Conservation (phyloP, 1,284 basidiomycete genomes). For the Puccinia hordei region DNA sequence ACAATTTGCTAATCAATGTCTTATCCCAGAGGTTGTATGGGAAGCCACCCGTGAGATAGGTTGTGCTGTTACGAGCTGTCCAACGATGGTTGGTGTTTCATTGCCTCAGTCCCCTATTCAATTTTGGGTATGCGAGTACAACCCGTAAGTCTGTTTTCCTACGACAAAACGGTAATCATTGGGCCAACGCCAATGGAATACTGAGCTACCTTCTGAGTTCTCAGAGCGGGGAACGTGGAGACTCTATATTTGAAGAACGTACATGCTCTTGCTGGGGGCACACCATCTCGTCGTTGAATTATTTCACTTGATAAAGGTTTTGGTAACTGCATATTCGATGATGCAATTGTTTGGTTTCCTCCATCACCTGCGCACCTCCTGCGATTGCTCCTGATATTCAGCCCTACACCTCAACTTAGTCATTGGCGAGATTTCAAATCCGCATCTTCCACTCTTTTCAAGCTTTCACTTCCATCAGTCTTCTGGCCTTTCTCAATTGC, state of each 20-base stretch:
- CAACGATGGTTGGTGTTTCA: slow-evolving; percentile 15
- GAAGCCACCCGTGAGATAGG: slow-evolving; percentile 21
- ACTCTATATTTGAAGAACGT: slow-evolving; percentile 31
- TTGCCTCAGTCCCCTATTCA: slow-evolving; percentile 50
- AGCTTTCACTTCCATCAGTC: not conserved
- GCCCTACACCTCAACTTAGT: not conserved
- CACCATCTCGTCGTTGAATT: not conserved
- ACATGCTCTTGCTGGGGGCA: slow-evolving; percentile 15
- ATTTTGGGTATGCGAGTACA: slow-evolving; percentile 50
- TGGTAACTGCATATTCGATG: not conserved
- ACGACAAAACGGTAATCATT: not conserved
- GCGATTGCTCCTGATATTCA: not conserved
- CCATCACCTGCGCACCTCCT: not conserved
- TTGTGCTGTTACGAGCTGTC: slow-evolving; percentile 40
- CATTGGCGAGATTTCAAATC: not conserved
- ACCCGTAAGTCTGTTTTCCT: slow-evolving; percentile 31
- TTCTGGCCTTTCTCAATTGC: not conserved
- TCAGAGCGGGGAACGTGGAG: slow-evolving; percentile 19
- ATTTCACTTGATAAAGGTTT: not conserved
- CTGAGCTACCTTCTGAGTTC: not conserved
- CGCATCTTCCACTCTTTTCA: not conserved
- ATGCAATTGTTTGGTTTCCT: not conserved
- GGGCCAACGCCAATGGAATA: not conserved
- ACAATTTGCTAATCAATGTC: not conserved
- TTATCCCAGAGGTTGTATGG: slow-evolving; percentile 50